A percentile compares a stretch with the other conserved stretches of the same genome.
Evolutionary conservation across 2,329 filamentous ascomycete species (phyloP).

Genomic region (Calonectria crousiana): DNA sequence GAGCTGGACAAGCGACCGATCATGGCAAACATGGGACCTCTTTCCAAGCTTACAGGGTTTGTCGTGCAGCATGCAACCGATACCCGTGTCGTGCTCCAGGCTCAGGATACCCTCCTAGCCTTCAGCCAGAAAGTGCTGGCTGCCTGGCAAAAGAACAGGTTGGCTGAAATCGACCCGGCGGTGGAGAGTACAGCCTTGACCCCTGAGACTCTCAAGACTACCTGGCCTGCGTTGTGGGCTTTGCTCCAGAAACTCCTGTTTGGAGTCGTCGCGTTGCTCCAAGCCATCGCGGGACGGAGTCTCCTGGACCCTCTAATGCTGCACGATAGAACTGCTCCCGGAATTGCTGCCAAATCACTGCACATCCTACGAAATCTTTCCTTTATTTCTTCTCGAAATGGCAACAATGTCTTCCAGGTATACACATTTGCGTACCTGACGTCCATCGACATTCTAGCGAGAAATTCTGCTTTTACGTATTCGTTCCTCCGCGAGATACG

Average conservation of each 20-base stretch:
- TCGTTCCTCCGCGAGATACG: conserved; percentile 75
- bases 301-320: conserved; percentile 64
- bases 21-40: conserved; percentile 74
- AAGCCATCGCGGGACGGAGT: conserved; percentile 77
- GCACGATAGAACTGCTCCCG: conserved; percentile 64
- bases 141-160: conserved; percentile 80
- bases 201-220: conserved; percentile 73
- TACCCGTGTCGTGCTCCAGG: conserved; percentile 58
- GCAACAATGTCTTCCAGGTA: conserved; percentile 81
- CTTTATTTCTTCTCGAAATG: conserved; percentile 83
- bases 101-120: conserved; percentile 72
- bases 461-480: conserved; percentile 75
- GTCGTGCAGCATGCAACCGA: conserved; percentile 68
- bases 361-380: conserved; percentile 81
- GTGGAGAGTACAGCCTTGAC: conserved; percentile 75
- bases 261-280: conserved; percentile 78
- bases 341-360: conserved; percentile 77
- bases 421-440: conserved; percentile 88
- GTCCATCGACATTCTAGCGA: conserved; percentile 83
- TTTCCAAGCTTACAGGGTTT: conserved; percentile 75
- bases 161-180: conserved; percentile 78
- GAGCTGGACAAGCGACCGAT: conserved; percentile 71
- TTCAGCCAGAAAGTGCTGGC: conserved; percentile 76
- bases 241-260: conserved; percentile 82
- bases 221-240: conserved; percentile 80